Conservation (phyloP, 768 basidiomycete species). For the Chalciporus piperatus region DNA sequence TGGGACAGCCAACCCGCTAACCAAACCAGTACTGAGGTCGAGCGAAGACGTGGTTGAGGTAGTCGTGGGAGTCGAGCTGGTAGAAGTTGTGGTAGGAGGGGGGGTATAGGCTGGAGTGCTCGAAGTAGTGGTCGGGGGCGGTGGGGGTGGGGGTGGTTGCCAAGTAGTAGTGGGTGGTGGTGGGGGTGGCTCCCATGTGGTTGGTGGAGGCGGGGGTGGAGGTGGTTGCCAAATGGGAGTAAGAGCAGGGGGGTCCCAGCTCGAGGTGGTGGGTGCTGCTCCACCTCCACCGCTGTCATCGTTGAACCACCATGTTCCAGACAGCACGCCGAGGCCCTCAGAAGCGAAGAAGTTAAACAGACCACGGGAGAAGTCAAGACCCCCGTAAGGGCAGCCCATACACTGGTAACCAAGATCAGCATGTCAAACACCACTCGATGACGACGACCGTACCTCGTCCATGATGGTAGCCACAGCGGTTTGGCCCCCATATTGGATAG, state of each 20-base stretch:
- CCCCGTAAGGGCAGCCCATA: slow-evolving; percentile 60
- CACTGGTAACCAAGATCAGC: slow-evolving; percentile 40
- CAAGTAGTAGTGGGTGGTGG: slow-evolving; percentile 19
- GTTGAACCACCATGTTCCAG: slow-evolving; percentile 58
- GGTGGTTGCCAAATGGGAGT: slow-evolving; percentile 18
- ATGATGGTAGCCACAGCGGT: slow-evolving; percentile 54
- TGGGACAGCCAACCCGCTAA: slow-evolving; percentile 27
- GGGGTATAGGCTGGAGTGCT: slow-evolving; percentile 18
- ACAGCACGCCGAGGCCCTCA: slow-evolving; percentile 50
- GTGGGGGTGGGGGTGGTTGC: too few species aligned
- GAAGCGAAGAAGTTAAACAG: slow-evolving; percentile 63
- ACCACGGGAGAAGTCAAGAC: slow-evolving; percentile 65
- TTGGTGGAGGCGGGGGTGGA: slow-evolving; percentile 2
- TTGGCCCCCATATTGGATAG: slow-evolving; percentile 60
- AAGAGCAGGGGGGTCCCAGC: slow-evolving; percentile 8
- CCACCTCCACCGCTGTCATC: slow-evolving; percentile 34
- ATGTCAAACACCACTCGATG: not conserved
- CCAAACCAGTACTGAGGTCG: slow-evolving; percentile 13
- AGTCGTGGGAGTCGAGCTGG: slow-evolving; percentile 22
- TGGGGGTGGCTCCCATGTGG: slow-evolving; percentile 18
- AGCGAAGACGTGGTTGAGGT: slow-evolving; percentile 14
- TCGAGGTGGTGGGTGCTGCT: slow-evolving; percentile 9
- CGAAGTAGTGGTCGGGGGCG: slow-evolving; percentile 20
- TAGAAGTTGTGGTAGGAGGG: slow-evolving; percentile 23
- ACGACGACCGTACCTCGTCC: slow-evolving; percentile 49